A percentile compares a stretch with the other conserved stretches of the same genome.
phyloP scores from a whole-genome alignment of 108 stramenopile genomes.

The Cyclotella sp. region DNA sequence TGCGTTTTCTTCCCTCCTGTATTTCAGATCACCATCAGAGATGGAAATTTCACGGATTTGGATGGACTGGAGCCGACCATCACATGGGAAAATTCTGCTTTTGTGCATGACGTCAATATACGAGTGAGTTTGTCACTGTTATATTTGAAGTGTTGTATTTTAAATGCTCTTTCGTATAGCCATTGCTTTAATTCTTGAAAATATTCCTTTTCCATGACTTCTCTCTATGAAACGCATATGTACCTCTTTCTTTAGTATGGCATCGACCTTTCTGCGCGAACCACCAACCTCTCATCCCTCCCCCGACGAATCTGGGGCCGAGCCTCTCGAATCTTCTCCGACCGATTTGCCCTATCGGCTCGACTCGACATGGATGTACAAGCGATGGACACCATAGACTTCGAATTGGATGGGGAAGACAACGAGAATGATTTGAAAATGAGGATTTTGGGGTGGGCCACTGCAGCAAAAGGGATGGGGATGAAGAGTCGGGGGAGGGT shows the following conservation, averaged over 20 bases:
- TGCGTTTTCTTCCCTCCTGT: background rate
- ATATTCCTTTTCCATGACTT: background rate
- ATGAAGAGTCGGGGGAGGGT: slow-evolving; percentile 9
- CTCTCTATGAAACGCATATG: background rate
- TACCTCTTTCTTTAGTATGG: slow-evolving; percentile 57
- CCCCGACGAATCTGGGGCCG: slow-evolving; percentile 86
- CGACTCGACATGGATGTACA: slow-evolving; percentile 74
- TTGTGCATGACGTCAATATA: slow-evolving; percentile 37
- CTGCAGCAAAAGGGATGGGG: slow-evolving; percentile 43
- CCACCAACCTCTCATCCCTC: slow-evolving; percentile 86
- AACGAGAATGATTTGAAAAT: slow-evolving; percentile 72
- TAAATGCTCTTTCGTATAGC: too few species aligned
- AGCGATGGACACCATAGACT: slow-evolving; percentile 52
- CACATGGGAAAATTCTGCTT: slow-evolving; percentile 62
- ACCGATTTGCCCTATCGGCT: slow-evolving; percentile 79
- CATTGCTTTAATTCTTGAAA: background rate
- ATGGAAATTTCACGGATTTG: slow-evolving; percentile 85
- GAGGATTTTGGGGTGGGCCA: slow-evolving; percentile 46
- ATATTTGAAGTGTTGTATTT: too few species aligned
- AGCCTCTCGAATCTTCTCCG: slow-evolving; percentile 66
- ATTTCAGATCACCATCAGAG: slow-evolving; percentile 78
- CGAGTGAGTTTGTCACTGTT: slow-evolving; percentile 16
- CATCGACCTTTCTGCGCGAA: slow-evolving; percentile 75
- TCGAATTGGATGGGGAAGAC: slow-evolving; percentile 79
- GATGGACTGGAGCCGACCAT: slow-evolving; percentile 85